Base-by-base conservation (phyloP, 208 protist species). In the Wallacemonas sp. region DNA sequence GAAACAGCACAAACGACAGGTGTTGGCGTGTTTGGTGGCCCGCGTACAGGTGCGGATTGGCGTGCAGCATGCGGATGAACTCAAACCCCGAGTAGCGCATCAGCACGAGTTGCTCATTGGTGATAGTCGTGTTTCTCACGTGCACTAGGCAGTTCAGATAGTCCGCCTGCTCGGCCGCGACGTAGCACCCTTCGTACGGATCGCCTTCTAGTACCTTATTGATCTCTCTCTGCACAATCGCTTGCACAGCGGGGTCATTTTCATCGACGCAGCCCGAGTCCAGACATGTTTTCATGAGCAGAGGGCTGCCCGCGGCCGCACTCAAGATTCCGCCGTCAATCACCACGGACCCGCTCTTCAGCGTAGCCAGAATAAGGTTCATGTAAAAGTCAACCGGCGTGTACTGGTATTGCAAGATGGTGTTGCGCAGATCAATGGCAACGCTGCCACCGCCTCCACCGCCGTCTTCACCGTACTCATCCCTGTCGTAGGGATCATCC, bases 301-400 rank as follows among this genome's bases (percentile, higher is more conserved):
- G 63, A 2, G 76, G 76, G 63, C 74, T 83, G 1, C 76, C 79
- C 36, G 63, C 73, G 3, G 85, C 86, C 1, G 80, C 76, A 32
- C 76, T 64, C 21, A 95, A 76, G 17, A 83, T 65, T 24, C 86
- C 81, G 6, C 85, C 79, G 37, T 83, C 74, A 2, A 95, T 76
- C 3, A 60, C 48, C 54, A 81, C 70, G 13, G 76, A 74, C 29
- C 73, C 80, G 42, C 72, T 70, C 63, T 85, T 80, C 19, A 95
- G 72, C 6, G 89, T 83, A n/a, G 83, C 89, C 36, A 91, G 74
- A 42, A 95, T 92, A 42, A 95, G 91, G 64, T 90, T 87, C 68
- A 89, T 78, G 59, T 88, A 91, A 10, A 91, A 71, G 24, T 89
- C 79, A 27, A 69, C 73, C 27, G 79, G 77, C 22, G 84, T 91